phyloP scores from a whole-genome alignment of 2,329 filamentous ascomycete genomes.

The Neophaeococcomyces aloes region DNA sequence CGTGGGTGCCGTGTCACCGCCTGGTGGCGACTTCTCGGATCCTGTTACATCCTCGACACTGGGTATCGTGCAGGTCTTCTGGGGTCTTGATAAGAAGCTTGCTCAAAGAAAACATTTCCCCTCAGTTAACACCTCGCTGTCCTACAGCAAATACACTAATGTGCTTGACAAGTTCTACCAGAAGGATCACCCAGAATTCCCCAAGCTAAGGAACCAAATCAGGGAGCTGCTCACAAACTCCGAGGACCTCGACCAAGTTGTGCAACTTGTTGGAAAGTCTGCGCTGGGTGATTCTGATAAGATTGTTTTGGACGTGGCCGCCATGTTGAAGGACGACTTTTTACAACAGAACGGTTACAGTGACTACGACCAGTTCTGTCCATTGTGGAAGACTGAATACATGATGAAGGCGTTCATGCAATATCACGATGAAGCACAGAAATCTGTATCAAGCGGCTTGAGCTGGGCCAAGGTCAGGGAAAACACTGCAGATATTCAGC shows the following conservation, averaged over 20 bases:
- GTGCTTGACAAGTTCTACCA: constrained; percentile 89
- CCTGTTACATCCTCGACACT: constrained; percentile 90
- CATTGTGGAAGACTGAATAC: constrained; percentile 99
- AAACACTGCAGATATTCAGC: constrained; percentile 76
- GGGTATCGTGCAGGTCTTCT: constrained; percentile 97
- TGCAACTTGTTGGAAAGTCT: constrained; percentile 95
- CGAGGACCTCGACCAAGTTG: constrained; percentile 95
- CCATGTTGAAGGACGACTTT: constrained; percentile 94
- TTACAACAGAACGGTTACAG: constrained; percentile 98
- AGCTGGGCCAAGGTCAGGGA: constrained; percentile 90
- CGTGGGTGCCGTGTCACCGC: constrained; percentile 91
- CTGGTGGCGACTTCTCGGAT: constrained; percentile 98
- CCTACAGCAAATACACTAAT: constrained; percentile 92
- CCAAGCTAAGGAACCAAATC: constrained; percentile 81
- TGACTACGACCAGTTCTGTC: constrained; percentile 98
- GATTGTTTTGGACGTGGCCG: constrained; percentile 89
- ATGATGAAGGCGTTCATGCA: constrained; percentile 99
- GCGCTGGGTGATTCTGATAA: constrained; percentile 94
- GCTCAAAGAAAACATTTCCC: constrained; percentile 99
- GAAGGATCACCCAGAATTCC: constrained; percentile 88
- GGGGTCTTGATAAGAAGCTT: constrained; percentile 99
- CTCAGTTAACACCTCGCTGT: constrained; percentile 87
- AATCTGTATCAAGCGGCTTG: constrained; percentile 83
- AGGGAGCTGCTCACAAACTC: constrained; percentile 88
- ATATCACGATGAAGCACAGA: constrained; percentile 95